Conservation (phyloP, 805 yeast genomes). For the Wickerhamiella kazuoi region DNA sequence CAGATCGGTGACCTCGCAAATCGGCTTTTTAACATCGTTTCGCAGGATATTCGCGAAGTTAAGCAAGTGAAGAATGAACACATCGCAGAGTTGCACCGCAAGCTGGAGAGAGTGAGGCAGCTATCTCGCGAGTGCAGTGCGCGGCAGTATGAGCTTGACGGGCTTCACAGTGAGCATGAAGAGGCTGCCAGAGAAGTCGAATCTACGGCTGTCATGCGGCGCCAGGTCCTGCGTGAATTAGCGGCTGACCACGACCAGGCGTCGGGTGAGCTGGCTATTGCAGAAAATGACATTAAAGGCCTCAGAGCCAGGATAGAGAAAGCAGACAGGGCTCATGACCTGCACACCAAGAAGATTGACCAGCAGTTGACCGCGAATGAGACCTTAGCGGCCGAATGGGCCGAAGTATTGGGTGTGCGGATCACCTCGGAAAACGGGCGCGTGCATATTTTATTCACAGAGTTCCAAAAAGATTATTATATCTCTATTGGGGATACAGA, state of each 20-base stretch:
- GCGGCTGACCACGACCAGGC: neutral
- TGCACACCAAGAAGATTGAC: neutral
- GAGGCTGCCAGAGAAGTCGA: neutral
- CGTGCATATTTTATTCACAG: neutral
- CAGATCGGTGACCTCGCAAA: neutral
- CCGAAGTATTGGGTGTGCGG: neutral
- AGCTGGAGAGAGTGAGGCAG: neutral
- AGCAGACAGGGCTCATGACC: too few relatives aligned
- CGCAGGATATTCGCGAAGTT: neutral
- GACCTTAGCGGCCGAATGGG: neutral
- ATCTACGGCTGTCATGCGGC: neutral
- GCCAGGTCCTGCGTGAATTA: neutral
- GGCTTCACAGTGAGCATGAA: neutral
- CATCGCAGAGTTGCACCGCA: neutral
- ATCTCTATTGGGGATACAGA: neutral
- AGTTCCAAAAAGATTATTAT: neutral
- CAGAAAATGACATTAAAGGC: neutral
- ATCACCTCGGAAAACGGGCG: neutral
- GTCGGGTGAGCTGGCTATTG: neutral
- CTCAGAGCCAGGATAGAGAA: too few relatives aligned
- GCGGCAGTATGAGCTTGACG: neutral
- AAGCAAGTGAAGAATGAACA: neutral
- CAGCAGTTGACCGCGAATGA: neutral
- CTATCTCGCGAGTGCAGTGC: neutral
- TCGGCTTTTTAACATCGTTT: neutral